phyloP scores from a whole-genome alignment of 2,329 filamentous ascomycete species.

The Chrysoporthe puriensis region DNA sequence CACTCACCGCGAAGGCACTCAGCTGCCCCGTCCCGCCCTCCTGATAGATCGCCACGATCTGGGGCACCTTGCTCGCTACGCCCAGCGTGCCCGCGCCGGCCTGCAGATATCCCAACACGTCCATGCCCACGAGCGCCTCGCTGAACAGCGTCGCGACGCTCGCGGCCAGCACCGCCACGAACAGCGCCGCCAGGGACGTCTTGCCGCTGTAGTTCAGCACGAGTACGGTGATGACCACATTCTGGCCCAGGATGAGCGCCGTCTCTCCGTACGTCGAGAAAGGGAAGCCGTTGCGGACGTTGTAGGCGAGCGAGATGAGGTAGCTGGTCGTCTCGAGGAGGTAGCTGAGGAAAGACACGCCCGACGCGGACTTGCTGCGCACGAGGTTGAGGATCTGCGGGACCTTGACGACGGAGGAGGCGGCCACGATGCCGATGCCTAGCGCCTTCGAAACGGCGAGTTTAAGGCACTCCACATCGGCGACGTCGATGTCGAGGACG shows the following conservation, averaged over 20 bases:
- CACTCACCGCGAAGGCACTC: conserved; percentile 89
- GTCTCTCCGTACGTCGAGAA: conserved; percentile 98
- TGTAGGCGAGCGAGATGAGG: conserved; percentile 90
- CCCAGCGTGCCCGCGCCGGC: conserved; percentile 81
- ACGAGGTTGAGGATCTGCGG: conserved; percentile 95
- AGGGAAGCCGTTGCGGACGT: conserved; percentile 85
- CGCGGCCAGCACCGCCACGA: conserved; percentile 76
- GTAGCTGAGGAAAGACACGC: conserved; percentile 88
- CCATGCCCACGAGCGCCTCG: conserved; percentile 65
- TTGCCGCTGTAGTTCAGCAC: conserved; percentile 83
- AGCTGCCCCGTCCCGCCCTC: conserved; percentile 92
- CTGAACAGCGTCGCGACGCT: conserved; percentile 72
- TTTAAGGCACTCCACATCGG: conserved; percentile 79
- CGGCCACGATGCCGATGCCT: conserved; percentile 89
- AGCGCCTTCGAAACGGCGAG: conserved; percentile 90
- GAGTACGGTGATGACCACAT: conserved; percentile 84
- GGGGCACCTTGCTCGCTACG: conserved; percentile 89
- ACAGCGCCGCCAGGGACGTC: conserved; percentile 69
- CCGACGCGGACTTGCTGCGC: conserved; percentile 76
- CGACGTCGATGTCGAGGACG: conserved; percentile 80
- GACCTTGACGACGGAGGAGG: conserved; percentile 90
- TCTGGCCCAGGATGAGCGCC: conserved; percentile 87
- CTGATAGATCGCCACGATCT: conserved; percentile 84
- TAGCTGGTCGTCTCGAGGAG: conserved; percentile 88
- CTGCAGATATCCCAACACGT: conserved; percentile 75